Evolutionary conservation across 371 early-diverging fungal species (phyloP), one percentile per base, ranked within the genome.

Genomic region (Rhizopus stolonifer): DNA sequence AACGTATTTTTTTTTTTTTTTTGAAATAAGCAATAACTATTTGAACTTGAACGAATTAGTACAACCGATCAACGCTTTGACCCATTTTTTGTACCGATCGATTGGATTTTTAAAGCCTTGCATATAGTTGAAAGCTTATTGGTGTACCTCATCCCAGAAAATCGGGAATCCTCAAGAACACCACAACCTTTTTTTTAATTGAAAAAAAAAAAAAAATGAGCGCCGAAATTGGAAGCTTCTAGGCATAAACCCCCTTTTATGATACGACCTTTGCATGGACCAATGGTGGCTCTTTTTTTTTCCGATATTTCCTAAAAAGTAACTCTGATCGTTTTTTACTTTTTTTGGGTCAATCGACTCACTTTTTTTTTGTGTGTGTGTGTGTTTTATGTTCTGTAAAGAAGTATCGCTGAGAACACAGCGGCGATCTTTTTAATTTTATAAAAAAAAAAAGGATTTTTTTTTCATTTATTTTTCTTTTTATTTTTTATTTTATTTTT

Each of bases 401-500:
- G 10, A n/a, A n/a, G n/a, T n/a, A n/a, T n/a, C n/a, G n/a, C 10
- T 10, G 31, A 29, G 10, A 29, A 10, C 31, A 29, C 7, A 29
- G 4, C 31, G 31, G 31, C 31, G n/a, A n/a, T n/a, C n/a, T n/a
- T n/a, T n/a, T n/a, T n/a, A n/a, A n/a, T n/a, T n/a, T n/a, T n/a
- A n/a, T n/a, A 29, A 29, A 10, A 29, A 4, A 29, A 29, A 29
- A 29, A 29, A 29, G 31, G 31, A 29, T 43, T 39, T 38, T 32
- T 26, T 19, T 17, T 22, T 54, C 2, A 1, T 26, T 47, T 38
- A n/a, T n/a, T n/a, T 25, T 49, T 5, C 29, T 49, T 11, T 18
- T 45, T 10, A 17, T 9, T 46, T 29, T 23, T 13, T 39, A 11
- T 47, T 32, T 23, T 42, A 40, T 23, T 55, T 38, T 45, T 50